Evolutionary conservation across 2,329 filamentous ascomycete genomes (phyloP).

Genomic region (Mariannaea sp.): DNA sequence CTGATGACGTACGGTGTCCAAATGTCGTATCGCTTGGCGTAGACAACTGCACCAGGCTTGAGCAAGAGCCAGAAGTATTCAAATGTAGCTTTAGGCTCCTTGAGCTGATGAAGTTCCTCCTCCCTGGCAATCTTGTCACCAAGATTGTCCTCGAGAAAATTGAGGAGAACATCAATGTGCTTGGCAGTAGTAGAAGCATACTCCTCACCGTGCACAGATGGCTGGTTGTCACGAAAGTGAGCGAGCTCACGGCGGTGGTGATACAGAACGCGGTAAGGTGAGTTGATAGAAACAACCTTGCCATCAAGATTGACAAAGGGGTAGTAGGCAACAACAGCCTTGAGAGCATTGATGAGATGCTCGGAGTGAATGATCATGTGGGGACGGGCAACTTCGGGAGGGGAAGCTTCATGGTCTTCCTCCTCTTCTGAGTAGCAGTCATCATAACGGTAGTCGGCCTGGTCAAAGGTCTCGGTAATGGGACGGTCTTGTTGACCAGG

Average conservation of each 20-base stretch:
- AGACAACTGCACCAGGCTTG: constrained; percentile 52
- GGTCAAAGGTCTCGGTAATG: constrained; percentile 38
- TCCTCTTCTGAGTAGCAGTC: constrained; percentile 34
- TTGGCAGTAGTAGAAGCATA: constrained; percentile 47
- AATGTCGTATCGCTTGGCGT: constrained; percentile 45
- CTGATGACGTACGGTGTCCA: constrained; percentile 52
- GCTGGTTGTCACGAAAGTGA: constrained; percentile 49
- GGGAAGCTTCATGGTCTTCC: constrained; percentile 31
- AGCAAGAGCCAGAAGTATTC: constrained; percentile 53
- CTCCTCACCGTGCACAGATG: constrained; percentile 46
- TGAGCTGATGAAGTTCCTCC: constrained; percentile 45
- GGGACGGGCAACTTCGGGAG: constrained; percentile 40
- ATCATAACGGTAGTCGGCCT: constrained; percentile 34
- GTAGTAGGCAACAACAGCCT: constrained; percentile 55
- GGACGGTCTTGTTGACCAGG: constrained; percentile 33
- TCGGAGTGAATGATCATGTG: constrained; percentile 52
- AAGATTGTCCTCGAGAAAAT: constrained; percentile 48
- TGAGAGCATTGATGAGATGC: constrained; percentile 53
- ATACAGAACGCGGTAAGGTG: constrained; percentile 54
- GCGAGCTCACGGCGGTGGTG: constrained; percentile 52
- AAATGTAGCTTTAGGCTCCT: constrained; percentile 49
- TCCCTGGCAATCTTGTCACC: constrained; percentile 48
- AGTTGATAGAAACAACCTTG: constrained; percentile 46
- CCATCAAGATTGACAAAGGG: constrained; percentile 47
- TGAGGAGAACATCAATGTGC: constrained; percentile 53